A percentile compares a stretch with the other conserved stretches of the same genome.
Evolutionary conservation across 2,329 filamentous ascomycete genomes (phyloP).

Genomic region (Fusarium annulatum): DNA sequence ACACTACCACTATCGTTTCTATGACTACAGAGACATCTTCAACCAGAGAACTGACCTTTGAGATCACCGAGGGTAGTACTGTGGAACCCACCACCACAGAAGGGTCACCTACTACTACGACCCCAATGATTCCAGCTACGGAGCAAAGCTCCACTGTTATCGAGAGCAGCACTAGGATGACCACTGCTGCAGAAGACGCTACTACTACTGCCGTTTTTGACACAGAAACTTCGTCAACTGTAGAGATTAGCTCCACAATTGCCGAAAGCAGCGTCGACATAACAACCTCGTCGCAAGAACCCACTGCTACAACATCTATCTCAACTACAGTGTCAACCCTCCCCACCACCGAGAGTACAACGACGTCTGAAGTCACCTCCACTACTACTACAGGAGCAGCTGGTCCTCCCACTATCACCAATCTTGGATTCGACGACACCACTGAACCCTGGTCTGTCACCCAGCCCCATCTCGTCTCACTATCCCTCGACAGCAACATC

Average conservation of each 20-base stretch:
- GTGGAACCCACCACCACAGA: neutral
- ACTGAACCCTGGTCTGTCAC: neutral
- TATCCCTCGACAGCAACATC: neutral
- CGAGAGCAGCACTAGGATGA: neutral
- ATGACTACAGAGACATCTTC: neutral
- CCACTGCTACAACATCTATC: too few relatives aligned
- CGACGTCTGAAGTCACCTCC: neutral
- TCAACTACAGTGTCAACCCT: too few relatives aligned
- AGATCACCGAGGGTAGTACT: too few relatives aligned
- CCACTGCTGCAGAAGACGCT: neutral
- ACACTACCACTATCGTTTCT: neutral
- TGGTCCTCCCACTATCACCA: neutral
- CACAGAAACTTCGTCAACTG: too few relatives aligned
- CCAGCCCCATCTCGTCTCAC: neutral
- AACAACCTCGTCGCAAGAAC: too few relatives aligned
- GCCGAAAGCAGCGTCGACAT: too few relatives aligned
- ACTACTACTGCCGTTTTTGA: neutral
- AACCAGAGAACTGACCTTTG: neutral
- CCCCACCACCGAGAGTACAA: neutral
- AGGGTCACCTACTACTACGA: fast-evolving
- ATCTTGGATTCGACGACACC: neutral
- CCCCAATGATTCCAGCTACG: fast-evolving
- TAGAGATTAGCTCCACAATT: too few relatives aligned
- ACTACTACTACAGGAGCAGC: neutral
- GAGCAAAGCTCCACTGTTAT: neutral